phyloP scores from a whole-genome alignment of 768 basidiomycete genomes.

The Boletus huronensis region DNA sequence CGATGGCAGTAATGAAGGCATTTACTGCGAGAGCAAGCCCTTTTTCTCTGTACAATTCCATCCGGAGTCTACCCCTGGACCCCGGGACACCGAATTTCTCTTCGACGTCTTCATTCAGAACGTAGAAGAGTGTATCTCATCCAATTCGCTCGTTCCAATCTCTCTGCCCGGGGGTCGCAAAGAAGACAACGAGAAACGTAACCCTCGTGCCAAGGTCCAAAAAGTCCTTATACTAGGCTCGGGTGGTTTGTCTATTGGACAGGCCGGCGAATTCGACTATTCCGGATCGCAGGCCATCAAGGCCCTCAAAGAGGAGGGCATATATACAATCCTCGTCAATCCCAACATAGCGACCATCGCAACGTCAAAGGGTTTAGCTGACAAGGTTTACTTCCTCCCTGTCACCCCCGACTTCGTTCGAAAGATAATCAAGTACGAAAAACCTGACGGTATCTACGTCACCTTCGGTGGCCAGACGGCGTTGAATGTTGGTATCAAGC shows the following conservation, averaged over 20 bases:
- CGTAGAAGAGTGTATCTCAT: slow-evolving; percentile 67
- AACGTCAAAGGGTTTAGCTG: slow-evolving; percentile 94
- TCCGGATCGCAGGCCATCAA: slow-evolving; percentile 99
- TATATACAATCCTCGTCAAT: slow-evolving; percentile 98
- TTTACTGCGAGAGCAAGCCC: slow-evolving; percentile 88
- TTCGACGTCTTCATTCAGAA: slow-evolving; percentile 97
- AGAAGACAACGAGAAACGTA: slow-evolving; percentile 73
- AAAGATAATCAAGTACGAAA: slow-evolving; percentile 98
- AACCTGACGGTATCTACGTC: slow-evolving; percentile 97
- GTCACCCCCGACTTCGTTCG: slow-evolving; percentile 97
- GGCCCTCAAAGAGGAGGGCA: slow-evolving; percentile 97
- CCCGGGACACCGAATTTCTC: slow-evolving; percentile 96
- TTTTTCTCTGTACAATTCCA: slow-evolving; percentile 99
- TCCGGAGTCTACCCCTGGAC: slow-evolving; percentile 95
- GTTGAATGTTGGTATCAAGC: slow-evolving; percentile 92
- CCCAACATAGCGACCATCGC: slow-evolving; percentile 99
- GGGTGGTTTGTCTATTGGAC: slow-evolving; percentile 96
- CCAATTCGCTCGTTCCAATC: slow-evolving; percentile 53
- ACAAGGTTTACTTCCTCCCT: slow-evolving; percentile 99
- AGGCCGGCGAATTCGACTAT: slow-evolving; percentile 99
- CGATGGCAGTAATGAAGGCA: slow-evolving; percentile 96
- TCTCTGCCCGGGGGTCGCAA: slow-evolving; percentile 75
- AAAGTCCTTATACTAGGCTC: slow-evolving; percentile 98
- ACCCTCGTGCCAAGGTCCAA: slow-evolving; percentile 71
- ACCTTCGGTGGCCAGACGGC: slow-evolving; percentile 99